Percentiles rank a stretch among this genome's conserved stretches.
These are phyloP conservation scores for Eucalyptus regnans DNA, from an alignment of 345 rosid genomes.

Conservation along the genomic window DNA sequence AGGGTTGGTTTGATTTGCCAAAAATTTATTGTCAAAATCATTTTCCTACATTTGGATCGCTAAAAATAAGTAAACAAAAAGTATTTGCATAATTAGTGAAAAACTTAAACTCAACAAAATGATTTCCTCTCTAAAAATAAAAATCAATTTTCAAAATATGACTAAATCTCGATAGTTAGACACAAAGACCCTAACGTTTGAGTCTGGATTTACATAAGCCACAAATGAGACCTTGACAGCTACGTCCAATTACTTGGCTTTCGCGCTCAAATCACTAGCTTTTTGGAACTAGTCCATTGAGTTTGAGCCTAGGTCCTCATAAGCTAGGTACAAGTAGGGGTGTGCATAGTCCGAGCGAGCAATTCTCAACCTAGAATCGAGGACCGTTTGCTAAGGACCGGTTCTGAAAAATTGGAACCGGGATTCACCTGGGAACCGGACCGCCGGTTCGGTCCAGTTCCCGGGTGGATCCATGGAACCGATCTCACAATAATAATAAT, in stretches of 20 bases:
- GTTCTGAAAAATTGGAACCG: too few relatives aligned
- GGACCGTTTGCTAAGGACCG: too few relatives aligned
- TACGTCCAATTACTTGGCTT: too few relatives aligned
- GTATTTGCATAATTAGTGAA: not conserved
- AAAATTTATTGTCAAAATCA: too few relatives aligned
- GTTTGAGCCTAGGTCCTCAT: not conserved
- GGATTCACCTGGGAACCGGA: too few relatives aligned
- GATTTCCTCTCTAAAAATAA: not conserved
- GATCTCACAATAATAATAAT: too few relatives aligned
- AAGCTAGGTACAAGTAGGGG: not conserved
- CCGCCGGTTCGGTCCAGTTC: too few relatives aligned
- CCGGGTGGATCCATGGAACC: too few relatives aligned
- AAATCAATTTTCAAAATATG: not conserved
- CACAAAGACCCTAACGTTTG: not conserved
- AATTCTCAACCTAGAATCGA: too few relatives aligned
- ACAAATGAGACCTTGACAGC: not conserved
- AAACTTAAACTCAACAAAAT: not conserved
- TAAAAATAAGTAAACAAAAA: not conserved
- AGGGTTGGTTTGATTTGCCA: not conserved
- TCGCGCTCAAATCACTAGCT: not conserved
- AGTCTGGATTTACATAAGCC: not conserved
- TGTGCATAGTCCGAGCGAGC: too few relatives aligned
- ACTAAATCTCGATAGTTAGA: too few relatives aligned
- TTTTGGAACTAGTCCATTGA: not conserved
- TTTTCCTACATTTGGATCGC: not conserved